A percentile compares a stretch with the other conserved stretches of the same genome.
Evolutionary conservation across 2,329 filamentous ascomycete species (phyloP).

Genomic region (Fusarium gaditjirri): DNA sequence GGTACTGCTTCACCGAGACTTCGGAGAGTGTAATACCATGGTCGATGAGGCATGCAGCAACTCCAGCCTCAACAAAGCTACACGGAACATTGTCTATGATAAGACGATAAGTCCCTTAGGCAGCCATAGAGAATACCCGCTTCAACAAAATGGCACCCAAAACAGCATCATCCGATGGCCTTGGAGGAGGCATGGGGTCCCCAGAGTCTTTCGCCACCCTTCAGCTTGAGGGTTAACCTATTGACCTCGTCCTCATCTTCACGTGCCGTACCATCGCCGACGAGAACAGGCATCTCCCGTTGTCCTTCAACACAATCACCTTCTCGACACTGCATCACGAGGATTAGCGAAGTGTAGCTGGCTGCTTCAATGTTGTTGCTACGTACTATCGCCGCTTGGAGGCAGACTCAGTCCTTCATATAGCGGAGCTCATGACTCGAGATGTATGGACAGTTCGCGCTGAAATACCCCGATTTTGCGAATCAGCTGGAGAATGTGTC

Average conservation of each 20-base stretch:
- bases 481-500: rapidly evolving
- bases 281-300: background rate
- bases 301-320: background rate
- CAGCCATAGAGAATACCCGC: too few species aligned
- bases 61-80: too few species aligned
- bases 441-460: background rate
- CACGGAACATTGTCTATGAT: too few species aligned
- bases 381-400: background rate
- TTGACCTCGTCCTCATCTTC: slow-evolving; percentile 15
- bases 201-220: too few species aligned
- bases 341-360: background rate
- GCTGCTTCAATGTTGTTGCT: background rate
- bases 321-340: slow-evolving; percentile 9
- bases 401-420: background rate
- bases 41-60: too few species aligned
- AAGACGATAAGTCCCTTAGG: too few species aligned
- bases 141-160: too few species aligned
- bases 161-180: too few species aligned
- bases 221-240: background rate
- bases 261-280: slow-evolving; percentile 16
- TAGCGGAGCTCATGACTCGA: background rate
- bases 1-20: too few species aligned
- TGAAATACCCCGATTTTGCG: background rate
- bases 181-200: too few species aligned
- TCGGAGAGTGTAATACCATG: too few species aligned